Conservation (phyloP, 768 basidiomycete genomes). For the Pulveroboletus sp. region DNA sequence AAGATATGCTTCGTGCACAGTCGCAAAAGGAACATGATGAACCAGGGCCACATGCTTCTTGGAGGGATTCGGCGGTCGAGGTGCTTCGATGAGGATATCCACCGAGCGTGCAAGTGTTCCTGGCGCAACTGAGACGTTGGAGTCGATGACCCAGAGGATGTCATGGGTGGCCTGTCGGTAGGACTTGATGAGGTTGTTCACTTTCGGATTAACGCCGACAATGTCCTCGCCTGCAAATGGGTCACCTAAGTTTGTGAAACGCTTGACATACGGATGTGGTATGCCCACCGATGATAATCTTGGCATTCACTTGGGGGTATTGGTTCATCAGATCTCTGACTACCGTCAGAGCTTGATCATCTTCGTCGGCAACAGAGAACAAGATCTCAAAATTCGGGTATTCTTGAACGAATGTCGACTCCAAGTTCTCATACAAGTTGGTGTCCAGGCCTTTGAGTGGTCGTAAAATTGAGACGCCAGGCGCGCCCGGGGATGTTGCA, state of each 20-base stretch:
- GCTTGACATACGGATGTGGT: not conserved
- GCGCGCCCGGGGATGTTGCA: slow-evolving; percentile 51
- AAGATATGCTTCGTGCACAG: slow-evolving; percentile 60
- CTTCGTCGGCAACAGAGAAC: slow-evolving; percentile 84
- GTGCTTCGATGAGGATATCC: slow-evolving; percentile 57
- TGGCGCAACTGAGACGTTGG: slow-evolving; percentile 79
- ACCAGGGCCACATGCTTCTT: slow-evolving; percentile 73
- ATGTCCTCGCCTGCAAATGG: slow-evolving; percentile 62
- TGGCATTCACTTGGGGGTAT: slow-evolving; percentile 73
- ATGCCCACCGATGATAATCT: slow-evolving; percentile 70
- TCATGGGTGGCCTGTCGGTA: slow-evolving; percentile 82
- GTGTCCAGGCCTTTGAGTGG: slow-evolving; percentile 94
- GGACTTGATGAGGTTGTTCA: slow-evolving; percentile 90
- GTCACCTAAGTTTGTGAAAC: not conserved
- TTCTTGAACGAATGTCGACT: slow-evolving; percentile 88
- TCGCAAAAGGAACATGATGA: slow-evolving; percentile 93
- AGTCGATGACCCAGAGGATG: slow-evolving; percentile 95
- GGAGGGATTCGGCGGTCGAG: slow-evolving; percentile 31
- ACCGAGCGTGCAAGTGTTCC: slow-evolving; percentile 85
- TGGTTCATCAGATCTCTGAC: slow-evolving; percentile 74
- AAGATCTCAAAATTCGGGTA: slow-evolving; percentile 92
- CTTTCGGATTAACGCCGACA: slow-evolving; percentile 94
- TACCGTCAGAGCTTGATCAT: slow-evolving; percentile 85
- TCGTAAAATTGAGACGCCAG: slow-evolving; percentile 91
- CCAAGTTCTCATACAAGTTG: slow-evolving; percentile 94